Percentiles rank a stretch among this genome's conserved stretches.
These are phyloP conservation scores for Paramecium pentaurelia DNA, from an alignment of 73 alveolate genomes.

Conservation along the genomic window DNA sequence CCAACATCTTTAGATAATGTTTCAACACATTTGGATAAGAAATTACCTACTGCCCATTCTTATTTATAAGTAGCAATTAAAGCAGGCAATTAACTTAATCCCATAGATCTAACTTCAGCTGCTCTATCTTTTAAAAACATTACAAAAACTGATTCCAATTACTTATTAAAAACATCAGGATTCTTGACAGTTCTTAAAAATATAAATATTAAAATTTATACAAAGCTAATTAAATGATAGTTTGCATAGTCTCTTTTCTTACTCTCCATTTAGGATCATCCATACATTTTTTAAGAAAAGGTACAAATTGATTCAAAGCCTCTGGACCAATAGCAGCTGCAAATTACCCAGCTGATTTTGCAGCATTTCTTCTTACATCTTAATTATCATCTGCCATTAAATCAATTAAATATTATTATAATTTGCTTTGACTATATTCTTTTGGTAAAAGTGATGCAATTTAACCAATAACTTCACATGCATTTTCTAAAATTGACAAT, in stretches of 20 bases:
- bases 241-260: constrained; percentile 84
- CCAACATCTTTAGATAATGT: constrained; percentile 85
- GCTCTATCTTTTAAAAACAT: constrained; percentile 93
- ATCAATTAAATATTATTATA: constrained; percentile 84
- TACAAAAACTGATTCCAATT: constrained; percentile 82
- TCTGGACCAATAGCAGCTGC: constrained; percentile 93
- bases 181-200: constrained; percentile 57
- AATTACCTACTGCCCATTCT: constrained; percentile 87
- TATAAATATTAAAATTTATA: neutral
- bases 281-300: constrained; percentile 81
- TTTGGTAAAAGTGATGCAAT: constrained; percentile 87
- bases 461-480: constrained; percentile 84
- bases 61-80: constrained; percentile 78
- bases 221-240: constrained; percentile 81
- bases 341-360: constrained; percentile 84
- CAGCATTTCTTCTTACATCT: constrained; percentile 92
- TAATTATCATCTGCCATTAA: constrained; percentile 94
- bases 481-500: constrained; percentile 64
- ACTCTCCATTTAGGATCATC: constrained; percentile 97
- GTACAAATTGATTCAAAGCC: constrained; percentile 71
- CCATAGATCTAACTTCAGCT: constrained; percentile 92
- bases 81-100: constrained; percentile 81
- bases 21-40: constrained; percentile 88
- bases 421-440: constrained; percentile 76
- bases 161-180: constrained; percentile 83